phyloP scores from a whole-genome alignment of 345 rosid species.

The Salix dunnii region DNA sequence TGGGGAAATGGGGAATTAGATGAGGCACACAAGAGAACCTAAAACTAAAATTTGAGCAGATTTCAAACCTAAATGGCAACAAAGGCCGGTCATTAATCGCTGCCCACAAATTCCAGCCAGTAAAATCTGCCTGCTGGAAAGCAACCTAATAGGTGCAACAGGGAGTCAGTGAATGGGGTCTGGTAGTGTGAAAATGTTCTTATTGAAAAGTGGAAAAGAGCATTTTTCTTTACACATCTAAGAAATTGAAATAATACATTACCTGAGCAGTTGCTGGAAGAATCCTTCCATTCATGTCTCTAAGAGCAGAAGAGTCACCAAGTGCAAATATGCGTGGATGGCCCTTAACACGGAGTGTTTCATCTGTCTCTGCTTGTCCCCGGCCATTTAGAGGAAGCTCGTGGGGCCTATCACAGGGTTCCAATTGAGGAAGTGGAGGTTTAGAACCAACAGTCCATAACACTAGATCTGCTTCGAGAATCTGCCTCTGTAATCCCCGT shows the following conservation, averaged over 20 bases:
- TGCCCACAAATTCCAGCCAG: conserved; percentile 99
- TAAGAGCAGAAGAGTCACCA: conserved; percentile 81
- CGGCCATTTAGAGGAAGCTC: conserved; percentile 69
- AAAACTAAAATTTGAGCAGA: no score
- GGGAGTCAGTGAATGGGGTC: conserved; percentile 12
- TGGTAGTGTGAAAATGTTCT: not conserved
- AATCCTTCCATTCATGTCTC: conserved; percentile 72
- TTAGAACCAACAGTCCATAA: conserved; percentile 92
- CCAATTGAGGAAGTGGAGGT: conserved; percentile 68
- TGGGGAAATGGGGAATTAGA: no score
- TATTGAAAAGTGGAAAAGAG: not conserved
- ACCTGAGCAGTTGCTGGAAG: conserved; percentile 97
- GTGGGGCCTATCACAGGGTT: conserved; percentile 32
- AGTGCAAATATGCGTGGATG: conserved; percentile 89
- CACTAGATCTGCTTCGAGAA: conserved; percentile 70
- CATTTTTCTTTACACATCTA: not conserved
- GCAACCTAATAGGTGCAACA: conserved; percentile 59
- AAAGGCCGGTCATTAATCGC: conserved; percentile 83
- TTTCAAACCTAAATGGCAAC: conserved; percentile 75
- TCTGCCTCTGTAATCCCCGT: conserved; percentile 65
- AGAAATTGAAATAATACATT: not conserved
- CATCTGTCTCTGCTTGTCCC: conserved; percentile 94
- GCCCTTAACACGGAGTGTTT: conserved; percentile 91
- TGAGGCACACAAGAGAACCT: no score
- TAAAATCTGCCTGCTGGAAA: conserved; percentile 92